A percentile compares a stretch with the other conserved stretches of the same genome.
These are phyloP conservation scores for Hypoxylon sp. DNA, from an alignment of 2,329 filamentous ascomycete species.

Conservation along the genomic window DNA sequence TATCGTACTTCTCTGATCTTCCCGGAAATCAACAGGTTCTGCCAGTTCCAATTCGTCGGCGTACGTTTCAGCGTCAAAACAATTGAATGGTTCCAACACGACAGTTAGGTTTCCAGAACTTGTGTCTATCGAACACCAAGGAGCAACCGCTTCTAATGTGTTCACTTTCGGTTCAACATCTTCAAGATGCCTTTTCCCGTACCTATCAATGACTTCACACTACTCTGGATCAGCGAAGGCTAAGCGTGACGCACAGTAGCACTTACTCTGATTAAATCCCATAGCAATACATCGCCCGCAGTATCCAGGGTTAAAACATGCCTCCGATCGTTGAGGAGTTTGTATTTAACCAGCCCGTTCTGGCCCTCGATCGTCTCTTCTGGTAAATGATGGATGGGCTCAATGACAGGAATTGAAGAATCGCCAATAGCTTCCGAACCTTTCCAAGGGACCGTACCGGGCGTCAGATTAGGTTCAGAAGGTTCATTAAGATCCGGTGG, in stretches of 20 bases:
- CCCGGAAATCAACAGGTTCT: slow-evolving; percentile 83
- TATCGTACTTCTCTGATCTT: slow-evolving; percentile 89
- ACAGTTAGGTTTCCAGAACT: slow-evolving; percentile 93
- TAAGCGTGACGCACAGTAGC: background rate
- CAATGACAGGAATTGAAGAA: slow-evolving; percentile 63
- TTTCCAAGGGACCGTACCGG: slow-evolving; percentile 66
- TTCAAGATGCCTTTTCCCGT: slow-evolving; percentile 93
- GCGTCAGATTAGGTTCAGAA: slow-evolving; percentile 64
- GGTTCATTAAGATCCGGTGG: slow-evolving; percentile 70
- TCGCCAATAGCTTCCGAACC: slow-evolving; percentile 70
- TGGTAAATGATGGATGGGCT: slow-evolving; percentile 78
- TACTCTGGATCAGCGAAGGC: slow-evolving; percentile 57
- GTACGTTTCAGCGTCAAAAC: slow-evolving; percentile 98
- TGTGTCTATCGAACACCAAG: slow-evolving; percentile 96
- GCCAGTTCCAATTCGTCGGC: slow-evolving; percentile 87
- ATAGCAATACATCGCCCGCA: slow-evolving; percentile 92
- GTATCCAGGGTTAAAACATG: slow-evolving; percentile 93
- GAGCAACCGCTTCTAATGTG: slow-evolving; percentile 88
- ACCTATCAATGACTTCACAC: slow-evolving; percentile 91
- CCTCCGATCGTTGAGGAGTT: slow-evolving; percentile 89
- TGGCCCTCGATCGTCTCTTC: slow-evolving; percentile 93
- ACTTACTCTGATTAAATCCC: slow-evolving; percentile 88
- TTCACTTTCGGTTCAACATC: slow-evolving; percentile 91
- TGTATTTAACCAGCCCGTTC: slow-evolving; percentile 94
- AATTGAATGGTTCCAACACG: slow-evolving; percentile 92